phyloP scores from a whole-genome alignment of 768 basidiomycete species.

The Tylopilus sp. region DNA sequence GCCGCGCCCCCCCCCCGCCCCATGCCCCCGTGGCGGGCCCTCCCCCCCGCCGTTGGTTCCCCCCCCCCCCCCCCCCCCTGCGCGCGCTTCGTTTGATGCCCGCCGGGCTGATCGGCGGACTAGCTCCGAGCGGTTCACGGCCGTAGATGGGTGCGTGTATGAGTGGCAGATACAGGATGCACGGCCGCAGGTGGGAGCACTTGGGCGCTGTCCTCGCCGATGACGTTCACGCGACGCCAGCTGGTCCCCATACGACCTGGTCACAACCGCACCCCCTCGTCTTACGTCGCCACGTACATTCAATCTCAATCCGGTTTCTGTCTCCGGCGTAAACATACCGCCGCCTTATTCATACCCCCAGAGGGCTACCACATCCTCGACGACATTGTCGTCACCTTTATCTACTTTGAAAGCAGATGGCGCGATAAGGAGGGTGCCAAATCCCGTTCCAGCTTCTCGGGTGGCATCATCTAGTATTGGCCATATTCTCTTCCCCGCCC shows the following conservation, averaged over 20 bases:
- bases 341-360: conserved; percentile 27
- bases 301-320: conserved; percentile 14
- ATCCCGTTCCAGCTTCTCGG: conserved; percentile 8
- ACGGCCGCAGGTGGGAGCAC: conserved; percentile 25
- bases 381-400: conserved; percentile 35
- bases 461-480: background rate
- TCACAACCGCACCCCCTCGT: background rate
- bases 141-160: conserved; percentile 17
- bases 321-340: conserved; percentile 12
- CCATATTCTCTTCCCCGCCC: background rate
- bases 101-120: background rate
- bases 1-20: no score
- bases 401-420: conserved; percentile 34
- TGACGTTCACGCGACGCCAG: conserved; percentile 1
- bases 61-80: no score
- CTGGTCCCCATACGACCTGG: conserved; percentile 22
- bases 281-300: conserved; percentile 30
- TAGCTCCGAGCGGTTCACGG: conserved; percentile 25
- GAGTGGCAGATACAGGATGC: conserved; percentile 28
- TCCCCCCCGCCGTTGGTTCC: no score
- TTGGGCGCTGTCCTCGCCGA: no score
- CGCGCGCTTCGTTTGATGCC: no score
- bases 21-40: no score
- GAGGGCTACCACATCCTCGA: conserved; percentile 31
- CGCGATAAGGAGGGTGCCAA: conserved; percentile 20